phyloP scores from a whole-genome alignment of 2,329 filamentous ascomycete genomes.

The Ophiocordyceps camponoti-saundersi region DNA sequence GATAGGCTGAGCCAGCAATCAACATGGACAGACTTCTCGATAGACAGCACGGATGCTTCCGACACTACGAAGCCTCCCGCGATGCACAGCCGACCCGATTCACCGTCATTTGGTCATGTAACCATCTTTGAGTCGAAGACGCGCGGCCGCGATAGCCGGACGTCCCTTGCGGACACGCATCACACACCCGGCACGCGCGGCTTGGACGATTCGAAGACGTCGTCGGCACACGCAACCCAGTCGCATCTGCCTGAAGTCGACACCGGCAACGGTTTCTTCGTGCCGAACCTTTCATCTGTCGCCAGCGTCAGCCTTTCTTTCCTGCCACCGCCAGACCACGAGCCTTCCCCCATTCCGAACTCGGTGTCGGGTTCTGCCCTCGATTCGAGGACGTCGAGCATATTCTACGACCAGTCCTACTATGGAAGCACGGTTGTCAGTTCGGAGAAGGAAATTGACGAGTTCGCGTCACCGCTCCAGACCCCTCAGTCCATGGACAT shows the following conservation, averaged over 20 bases:
- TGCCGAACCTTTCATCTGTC: slow-evolving; percentile 25
- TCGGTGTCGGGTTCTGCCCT: slow-evolving; percentile 17
- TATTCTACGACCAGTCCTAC: slow-evolving; percentile 20
- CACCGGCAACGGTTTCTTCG: slow-evolving; percentile 29
- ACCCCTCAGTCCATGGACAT: slow-evolving; percentile 29
- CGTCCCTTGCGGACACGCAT: neutral
- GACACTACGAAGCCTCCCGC: slow-evolving; percentile 12
- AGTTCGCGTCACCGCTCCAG: slow-evolving; percentile 22
- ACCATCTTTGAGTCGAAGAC: slow-evolving; percentile 13
- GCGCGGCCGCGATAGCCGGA: slow-evolving; percentile 1
- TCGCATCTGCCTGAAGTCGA: slow-evolving; percentile 33
- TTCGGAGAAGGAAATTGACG: slow-evolving; percentile 28
- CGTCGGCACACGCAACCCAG: slow-evolving; percentile 10
- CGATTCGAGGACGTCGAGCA: slow-evolving; percentile 23
- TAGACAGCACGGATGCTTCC: slow-evolving; percentile 31
- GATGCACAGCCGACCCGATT: slow-evolving; percentile 11
- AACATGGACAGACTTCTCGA: slow-evolving; percentile 43
- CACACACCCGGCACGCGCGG: slow-evolving; percentile 6
- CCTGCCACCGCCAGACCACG: slow-evolving; percentile 28
- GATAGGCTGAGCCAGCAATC: slow-evolving; percentile 37
- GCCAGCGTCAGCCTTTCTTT: slow-evolving; percentile 11
- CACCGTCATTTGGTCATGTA: slow-evolving; percentile 13
- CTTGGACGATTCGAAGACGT: slow-evolving; percentile 10
- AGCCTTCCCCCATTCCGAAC: slow-evolving; percentile 30
- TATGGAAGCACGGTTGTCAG: slow-evolving; percentile 22